Percentiles rank a stretch among this genome's conserved stretches.
Evolutionary conservation across 352 stramenopile genomes (phyloP).

Genomic region (Globisporangium mamillatum): DNA sequence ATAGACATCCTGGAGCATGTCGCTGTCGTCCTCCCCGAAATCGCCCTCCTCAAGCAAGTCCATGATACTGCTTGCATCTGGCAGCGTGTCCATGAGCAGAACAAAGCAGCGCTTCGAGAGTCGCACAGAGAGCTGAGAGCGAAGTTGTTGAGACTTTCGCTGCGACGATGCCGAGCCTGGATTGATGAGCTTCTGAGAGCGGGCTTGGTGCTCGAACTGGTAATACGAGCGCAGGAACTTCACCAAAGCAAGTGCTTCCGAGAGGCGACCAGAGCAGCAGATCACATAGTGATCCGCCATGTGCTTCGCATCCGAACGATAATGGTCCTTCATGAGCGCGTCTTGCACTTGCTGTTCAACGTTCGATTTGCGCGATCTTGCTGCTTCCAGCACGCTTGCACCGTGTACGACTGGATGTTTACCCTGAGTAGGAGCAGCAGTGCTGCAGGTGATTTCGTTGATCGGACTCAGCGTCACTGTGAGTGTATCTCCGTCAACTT

Average conservation of each 20-base stretch:
- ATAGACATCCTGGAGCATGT: slow-evolving; percentile 29
- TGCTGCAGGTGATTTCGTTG: slow-evolving; percentile 3
- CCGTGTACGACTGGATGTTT: not conserved
- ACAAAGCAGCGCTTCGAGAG: slow-evolving; percentile 14
- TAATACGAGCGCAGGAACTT: slow-evolving; percentile 13
- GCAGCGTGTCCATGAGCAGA: slow-evolving; percentile 17
- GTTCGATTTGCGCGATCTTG: slow-evolving; percentile 9
- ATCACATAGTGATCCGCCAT: slow-evolving; percentile 32
- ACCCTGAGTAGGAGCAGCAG: too few species aligned
- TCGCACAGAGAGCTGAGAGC: slow-evolving; percentile 5
- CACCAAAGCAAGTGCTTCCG: slow-evolving; percentile 15
- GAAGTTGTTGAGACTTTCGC: not conserved
- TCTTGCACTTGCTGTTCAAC: slow-evolving; percentile 22
- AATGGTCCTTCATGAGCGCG: slow-evolving; percentile 32
- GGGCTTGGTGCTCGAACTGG: slow-evolving; percentile 9
- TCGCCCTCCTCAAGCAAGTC: slow-evolving; percentile 15
- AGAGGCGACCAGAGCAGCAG: slow-evolving; percentile 19
- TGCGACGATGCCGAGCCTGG: not conserved
- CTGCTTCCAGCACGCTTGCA: slow-evolving; percentile 3
- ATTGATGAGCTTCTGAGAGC: not conserved
- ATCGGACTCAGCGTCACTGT: slow-evolving; percentile 4
- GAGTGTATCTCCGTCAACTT: not conserved
- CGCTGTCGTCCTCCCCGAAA: not conserved
- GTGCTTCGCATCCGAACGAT: slow-evolving; percentile 20
- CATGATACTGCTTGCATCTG: slow-evolving; percentile 26